These are phyloP conservation scores for Xylogone sp. DNA, from an alignment of 2,329 filamentous ascomycete species.

Conservation along the genomic window DNA sequence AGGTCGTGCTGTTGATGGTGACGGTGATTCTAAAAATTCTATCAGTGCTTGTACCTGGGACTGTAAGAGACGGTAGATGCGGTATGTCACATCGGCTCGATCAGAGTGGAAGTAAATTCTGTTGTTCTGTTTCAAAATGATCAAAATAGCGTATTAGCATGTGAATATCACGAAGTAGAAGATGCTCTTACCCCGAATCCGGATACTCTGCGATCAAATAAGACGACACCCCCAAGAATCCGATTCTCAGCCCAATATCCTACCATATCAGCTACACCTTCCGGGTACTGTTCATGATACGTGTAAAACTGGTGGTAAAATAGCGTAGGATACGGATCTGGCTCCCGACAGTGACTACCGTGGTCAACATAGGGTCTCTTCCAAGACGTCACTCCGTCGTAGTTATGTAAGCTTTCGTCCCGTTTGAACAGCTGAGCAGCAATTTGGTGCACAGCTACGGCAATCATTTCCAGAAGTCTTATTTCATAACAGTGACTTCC, in stretches of 20 bases:
- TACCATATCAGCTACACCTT: constrained; percentile 22
- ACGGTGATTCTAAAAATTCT: constrained; percentile 10
- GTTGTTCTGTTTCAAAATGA: too few relatives aligned
- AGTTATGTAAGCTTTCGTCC: constrained; percentile 17
- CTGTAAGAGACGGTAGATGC: constrained; percentile 16
- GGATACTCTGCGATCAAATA: constrained; percentile 20
- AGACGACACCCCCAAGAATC: constrained; percentile 26
- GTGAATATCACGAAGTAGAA: too few relatives aligned
- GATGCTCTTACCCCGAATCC: not conserved
- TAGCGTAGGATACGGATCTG: constrained; percentile 15
- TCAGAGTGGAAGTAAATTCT: constrained; percentile 14
- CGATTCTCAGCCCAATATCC: constrained; percentile 27
- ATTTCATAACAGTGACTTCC: constrained; percentile 18
- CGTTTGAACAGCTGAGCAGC: constrained; percentile 21
- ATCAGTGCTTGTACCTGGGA: constrained; percentile 14
- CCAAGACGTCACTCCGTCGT: constrained; percentile 20
- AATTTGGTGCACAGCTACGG: constrained; percentile 26
- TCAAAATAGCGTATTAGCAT: too few relatives aligned
- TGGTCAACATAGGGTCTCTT: constrained; percentile 13
- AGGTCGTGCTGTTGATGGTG: not conserved
- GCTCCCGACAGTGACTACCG: constrained; percentile 2
- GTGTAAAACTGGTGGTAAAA: constrained; percentile 25
- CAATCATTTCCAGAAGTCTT: constrained; percentile 29
- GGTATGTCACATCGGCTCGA: constrained; percentile 8
- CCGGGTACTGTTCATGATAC: constrained; percentile 25